Evolutionary conservation across 1,284 basidiomycete species (phyloP).

Genomic region (Ceratobasidium sp.): DNA sequence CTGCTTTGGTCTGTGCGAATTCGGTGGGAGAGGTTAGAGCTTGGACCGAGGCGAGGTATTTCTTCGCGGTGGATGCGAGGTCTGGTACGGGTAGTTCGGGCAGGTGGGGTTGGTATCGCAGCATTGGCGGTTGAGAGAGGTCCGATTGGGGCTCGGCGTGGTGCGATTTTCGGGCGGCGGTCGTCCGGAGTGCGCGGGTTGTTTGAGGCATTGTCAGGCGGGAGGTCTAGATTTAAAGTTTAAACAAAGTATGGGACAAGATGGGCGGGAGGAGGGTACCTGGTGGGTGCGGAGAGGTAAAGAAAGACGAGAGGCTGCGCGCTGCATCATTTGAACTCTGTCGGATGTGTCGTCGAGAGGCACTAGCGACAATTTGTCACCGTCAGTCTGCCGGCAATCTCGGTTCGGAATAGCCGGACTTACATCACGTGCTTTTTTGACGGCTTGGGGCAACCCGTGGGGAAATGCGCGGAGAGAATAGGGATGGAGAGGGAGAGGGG

Average conservation of each 20-base stretch:
- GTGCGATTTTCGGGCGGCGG: constrained; percentile 51
- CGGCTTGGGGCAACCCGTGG: constrained; percentile 7
- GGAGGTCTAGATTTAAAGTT: not conserved
- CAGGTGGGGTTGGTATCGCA: constrained; percentile 82
- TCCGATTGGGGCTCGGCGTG: constrained; percentile 63
- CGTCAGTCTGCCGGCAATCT: constrained; percentile 26
- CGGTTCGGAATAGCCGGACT: constrained; percentile 24
- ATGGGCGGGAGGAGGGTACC: not conserved
- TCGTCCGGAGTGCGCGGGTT: constrained; percentile 27
- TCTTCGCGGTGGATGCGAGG: constrained; percentile 81
- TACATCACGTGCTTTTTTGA: constrained; percentile 41
- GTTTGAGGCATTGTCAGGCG: constrained; percentile 12
- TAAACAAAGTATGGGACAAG: not conserved
- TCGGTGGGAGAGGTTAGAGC: constrained; percentile 78
- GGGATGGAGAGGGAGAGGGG: constrained; percentile 9
- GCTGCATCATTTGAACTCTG: too few relatives aligned
- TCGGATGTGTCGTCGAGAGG: not conserved
- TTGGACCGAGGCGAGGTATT: constrained; percentile 86
- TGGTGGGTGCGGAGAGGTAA: constrained; percentile 24
- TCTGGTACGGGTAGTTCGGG: constrained; percentile 88
- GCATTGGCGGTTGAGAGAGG: constrained; percentile 66
- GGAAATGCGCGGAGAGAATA: constrained; percentile 25
- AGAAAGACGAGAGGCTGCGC: too few relatives aligned
- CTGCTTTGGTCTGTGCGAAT: constrained; percentile 70
- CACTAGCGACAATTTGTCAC: constrained; percentile 22